phyloP scores from a whole-genome alignment of 176 grass and related monocot genomes.

The Stipa capillata region DNA sequence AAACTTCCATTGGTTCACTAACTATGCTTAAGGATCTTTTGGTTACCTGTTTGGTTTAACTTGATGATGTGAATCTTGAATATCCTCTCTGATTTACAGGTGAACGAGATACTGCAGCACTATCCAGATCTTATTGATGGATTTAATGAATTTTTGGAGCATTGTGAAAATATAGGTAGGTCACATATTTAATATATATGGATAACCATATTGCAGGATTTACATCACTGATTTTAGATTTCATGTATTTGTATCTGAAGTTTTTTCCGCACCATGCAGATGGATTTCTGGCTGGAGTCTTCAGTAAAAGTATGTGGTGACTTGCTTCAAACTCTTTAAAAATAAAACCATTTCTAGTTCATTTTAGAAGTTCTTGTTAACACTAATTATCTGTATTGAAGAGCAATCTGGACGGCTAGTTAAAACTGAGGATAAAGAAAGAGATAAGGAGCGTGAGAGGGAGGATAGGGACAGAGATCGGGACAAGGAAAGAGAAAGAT shows the following conservation, averaged over 20 bases:
- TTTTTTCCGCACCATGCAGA: slow-evolving; percentile 21
- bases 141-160: slow-evolving; percentile 87
- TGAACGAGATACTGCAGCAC: slow-evolving; percentile 71
- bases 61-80: not conserved
- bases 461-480: slow-evolving; percentile 63
- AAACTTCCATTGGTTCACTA: not conserved
- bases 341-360: not conserved
- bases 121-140: slow-evolving; percentile 91
- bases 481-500: slow-evolving; percentile 70
- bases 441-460: slow-evolving; percentile 43
- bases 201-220: not conserved
- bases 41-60: not conserved
- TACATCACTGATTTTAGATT: not conserved
- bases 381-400: slow-evolving; percentile 32
- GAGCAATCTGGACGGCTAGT: slow-evolving; percentile 31
- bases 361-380: slow-evolving; percentile 26
- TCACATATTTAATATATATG: not conserved
- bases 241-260: slow-evolving; percentile 16
- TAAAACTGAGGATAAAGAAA: slow-evolving; percentile 64
- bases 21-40: not conserved
- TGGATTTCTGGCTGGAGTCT: slow-evolving; percentile 77
- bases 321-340: not conserved
- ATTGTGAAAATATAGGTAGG: slow-evolving; percentile 80
- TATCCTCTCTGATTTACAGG: slow-evolving; percentile 34
- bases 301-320: slow-evolving; percentile 59